phyloP scores from a whole-genome alignment of 1,284 basidiomycete genomes.

The Pyrrhoderma lamaoense region DNA sequence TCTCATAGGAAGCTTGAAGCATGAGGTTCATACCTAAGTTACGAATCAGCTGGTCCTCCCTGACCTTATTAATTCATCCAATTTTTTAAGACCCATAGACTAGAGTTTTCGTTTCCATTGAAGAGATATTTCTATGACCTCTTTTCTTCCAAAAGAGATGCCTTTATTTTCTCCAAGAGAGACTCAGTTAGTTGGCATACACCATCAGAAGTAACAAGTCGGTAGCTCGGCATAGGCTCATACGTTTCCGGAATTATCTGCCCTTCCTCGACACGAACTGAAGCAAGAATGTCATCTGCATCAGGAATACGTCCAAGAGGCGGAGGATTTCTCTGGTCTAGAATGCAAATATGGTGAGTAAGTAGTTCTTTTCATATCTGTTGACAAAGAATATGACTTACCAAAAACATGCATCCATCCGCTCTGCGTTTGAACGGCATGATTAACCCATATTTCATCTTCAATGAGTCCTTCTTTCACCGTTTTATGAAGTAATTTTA shows the following conservation, averaged over 20 bases:
- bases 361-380: not conserved
- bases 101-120: too few species aligned
- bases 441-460: constrained; percentile 60
- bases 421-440: constrained; percentile 53
- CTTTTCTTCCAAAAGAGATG: not conserved
- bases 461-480: constrained; percentile 47
- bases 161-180: constrained; percentile 26
- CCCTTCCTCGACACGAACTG: constrained; percentile 62
- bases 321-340: constrained; percentile 67
- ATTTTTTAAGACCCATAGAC: too few species aligned
- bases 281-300: constrained; percentile 72
- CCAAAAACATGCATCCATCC: constrained; percentile 85
- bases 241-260: constrained; percentile 68
- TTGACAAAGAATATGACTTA: constrained; percentile 25
- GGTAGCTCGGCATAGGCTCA: constrained; percentile 73
- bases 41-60: too few species aligned
- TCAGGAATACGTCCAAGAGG: constrained; percentile 66
- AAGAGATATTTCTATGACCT: too few species aligned
- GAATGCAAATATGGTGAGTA: not conserved
- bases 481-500: constrained; percentile 49
- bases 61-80: too few species aligned
- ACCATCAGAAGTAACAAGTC: constrained; percentile 66
- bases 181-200: constrained; percentile 57
- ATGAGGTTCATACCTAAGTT: too few species aligned
- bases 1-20: too few species aligned